Evolutionary conservation across 306 rosid species (phyloP).

Genomic region (Datisca glomerata): DNA sequence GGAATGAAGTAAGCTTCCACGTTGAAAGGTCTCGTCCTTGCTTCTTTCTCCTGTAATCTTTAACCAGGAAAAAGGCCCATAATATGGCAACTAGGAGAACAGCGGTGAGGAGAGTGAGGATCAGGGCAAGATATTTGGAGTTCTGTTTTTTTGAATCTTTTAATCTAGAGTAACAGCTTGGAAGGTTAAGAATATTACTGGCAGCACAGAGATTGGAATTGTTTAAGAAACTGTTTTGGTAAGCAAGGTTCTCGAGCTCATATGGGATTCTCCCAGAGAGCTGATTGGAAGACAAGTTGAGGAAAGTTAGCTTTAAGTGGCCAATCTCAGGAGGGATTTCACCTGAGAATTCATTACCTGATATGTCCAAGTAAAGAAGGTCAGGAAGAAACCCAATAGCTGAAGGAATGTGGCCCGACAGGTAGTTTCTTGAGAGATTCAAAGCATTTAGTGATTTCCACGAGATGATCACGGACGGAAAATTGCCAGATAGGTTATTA

Average conservation of each 20-base stretch:
- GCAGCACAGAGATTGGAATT: constrained; percentile 51
- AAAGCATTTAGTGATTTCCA: constrained; percentile 48
- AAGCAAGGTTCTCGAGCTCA: constrained; percentile 42
- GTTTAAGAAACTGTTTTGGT: constrained; percentile 49
- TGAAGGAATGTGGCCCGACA: constrained; percentile 53
- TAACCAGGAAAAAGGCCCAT: constrained; percentile 18
- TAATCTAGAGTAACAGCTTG: constrained; percentile 27
- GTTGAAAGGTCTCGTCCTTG: constrained; percentile 22
- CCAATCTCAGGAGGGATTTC: constrained; percentile 53
- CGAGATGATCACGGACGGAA: constrained; percentile 45
- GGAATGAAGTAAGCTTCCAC: constrained; percentile 86
- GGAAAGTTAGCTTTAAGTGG: constrained; percentile 35
- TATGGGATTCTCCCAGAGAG: constrained; percentile 65
- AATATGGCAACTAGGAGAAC: constrained; percentile 19
- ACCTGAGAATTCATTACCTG: constrained; percentile 55
- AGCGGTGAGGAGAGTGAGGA: constrained; percentile 14
- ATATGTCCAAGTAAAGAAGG: constrained; percentile 57
- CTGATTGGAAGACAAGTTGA: constrained; percentile 72
- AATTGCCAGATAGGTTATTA: constrained; percentile 54
- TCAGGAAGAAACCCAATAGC: constrained; percentile 36
- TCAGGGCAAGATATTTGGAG: constrained; percentile 27
- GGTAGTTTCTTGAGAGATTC: constrained; percentile 50
- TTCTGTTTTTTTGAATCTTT: constrained; percentile 22
- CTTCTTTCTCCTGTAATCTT: constrained; percentile 19
- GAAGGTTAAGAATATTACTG: constrained; percentile 21